Evolutionary conservation across 2,329 filamentous ascomycete species (phyloP).

Genomic region (Diaporthe ampelina): DNA sequence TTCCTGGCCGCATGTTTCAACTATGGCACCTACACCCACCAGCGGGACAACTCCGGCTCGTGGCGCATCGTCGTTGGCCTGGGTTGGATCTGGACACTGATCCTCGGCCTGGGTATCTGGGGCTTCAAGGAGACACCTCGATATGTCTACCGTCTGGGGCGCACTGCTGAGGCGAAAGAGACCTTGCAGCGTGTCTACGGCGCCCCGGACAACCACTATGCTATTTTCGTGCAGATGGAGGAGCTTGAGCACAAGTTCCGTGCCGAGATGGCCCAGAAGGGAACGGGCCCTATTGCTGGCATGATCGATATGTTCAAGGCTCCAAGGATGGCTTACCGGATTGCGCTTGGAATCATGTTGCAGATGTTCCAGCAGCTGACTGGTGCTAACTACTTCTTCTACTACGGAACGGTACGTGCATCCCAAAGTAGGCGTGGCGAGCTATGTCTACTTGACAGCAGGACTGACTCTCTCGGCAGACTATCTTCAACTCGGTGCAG

Average conservation of each 20-base stretch:
- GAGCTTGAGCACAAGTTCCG: slow-evolving; percentile 68
- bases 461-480: slow-evolving; percentile 42
- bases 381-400: slow-evolving; percentile 75
- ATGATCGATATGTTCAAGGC: slow-evolving; percentile 74
- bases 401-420: slow-evolving; percentile 65
- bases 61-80: slow-evolving; percentile 74
- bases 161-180: slow-evolving; percentile 59
- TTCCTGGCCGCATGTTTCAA: slow-evolving; percentile 72
- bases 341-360: slow-evolving; percentile 70
- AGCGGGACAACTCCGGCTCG: slow-evolving; percentile 59
- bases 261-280: slow-evolving; percentile 58
- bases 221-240: slow-evolving; percentile 62
- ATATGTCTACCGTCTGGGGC: slow-evolving; percentile 63
- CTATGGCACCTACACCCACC: slow-evolving; percentile 69
- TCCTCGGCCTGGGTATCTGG: slow-evolving; percentile 64
- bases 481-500: slow-evolving; percentile 60
- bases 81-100: slow-evolving; percentile 64
- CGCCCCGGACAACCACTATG: slow-evolving; percentile 56
- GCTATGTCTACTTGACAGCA: background rate
- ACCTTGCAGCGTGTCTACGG: slow-evolving; percentile 66
- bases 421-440: background rate
- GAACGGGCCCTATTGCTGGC: slow-evolving; percentile 56
- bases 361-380: slow-evolving; percentile 78
- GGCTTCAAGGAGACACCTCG: slow-evolving; percentile 67
- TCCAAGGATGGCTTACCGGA: slow-evolving; percentile 74